Evolutionary conservation across 2,329 filamentous ascomycete genomes (phyloP).

Genomic region (Clarireedia paspali): DNA sequence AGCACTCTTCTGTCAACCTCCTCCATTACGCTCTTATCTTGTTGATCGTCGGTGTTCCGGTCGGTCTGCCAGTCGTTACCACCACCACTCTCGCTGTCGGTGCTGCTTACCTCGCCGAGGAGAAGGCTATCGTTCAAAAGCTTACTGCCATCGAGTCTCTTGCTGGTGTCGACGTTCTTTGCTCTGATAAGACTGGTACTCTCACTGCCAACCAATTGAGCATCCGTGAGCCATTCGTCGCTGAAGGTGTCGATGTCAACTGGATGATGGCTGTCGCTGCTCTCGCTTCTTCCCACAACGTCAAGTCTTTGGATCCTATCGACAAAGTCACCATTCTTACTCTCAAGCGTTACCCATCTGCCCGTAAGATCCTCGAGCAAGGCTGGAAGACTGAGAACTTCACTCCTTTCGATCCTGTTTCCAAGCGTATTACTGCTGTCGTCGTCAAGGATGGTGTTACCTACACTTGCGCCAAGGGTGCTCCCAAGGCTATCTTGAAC

Average conservation of each 20-base stretch:
- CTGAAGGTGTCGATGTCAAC: constrained; percentile 70
- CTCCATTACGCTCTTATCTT: constrained; percentile 63
- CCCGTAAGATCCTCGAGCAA: constrained; percentile 65
- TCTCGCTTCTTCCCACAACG: constrained; percentile 69
- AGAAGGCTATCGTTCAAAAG: constrained; percentile 75
- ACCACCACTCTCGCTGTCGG: constrained; percentile 72
- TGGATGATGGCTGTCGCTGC: constrained; percentile 81
- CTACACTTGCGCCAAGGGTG: constrained; percentile 70
- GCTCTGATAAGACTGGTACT: constrained; percentile 77
- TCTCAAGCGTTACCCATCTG: constrained; percentile 69
- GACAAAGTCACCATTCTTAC: constrained; percentile 74
- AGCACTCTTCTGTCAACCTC: constrained; percentile 52
- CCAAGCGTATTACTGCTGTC: constrained; percentile 68
- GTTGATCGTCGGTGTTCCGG: constrained; percentile 70
- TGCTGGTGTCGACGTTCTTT: constrained; percentile 69
- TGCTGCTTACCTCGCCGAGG: constrained; percentile 68
- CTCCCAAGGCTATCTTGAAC: constrained; percentile 66
- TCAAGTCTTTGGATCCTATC: constrained; percentile 71
- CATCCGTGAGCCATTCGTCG: constrained; percentile 69
- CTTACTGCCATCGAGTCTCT: constrained; percentile 71
- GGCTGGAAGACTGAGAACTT: constrained; percentile 74
- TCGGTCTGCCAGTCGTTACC: constrained; percentile 72
- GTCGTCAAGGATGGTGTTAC: constrained; percentile 61
- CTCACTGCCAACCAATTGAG: constrained; percentile 68
- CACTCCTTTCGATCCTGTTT: constrained; percentile 71